These are phyloP conservation scores for Kwoniella shandongensis DNA, from an alignment of 768 basidiomycete genomes.

Conservation along the genomic window DNA sequence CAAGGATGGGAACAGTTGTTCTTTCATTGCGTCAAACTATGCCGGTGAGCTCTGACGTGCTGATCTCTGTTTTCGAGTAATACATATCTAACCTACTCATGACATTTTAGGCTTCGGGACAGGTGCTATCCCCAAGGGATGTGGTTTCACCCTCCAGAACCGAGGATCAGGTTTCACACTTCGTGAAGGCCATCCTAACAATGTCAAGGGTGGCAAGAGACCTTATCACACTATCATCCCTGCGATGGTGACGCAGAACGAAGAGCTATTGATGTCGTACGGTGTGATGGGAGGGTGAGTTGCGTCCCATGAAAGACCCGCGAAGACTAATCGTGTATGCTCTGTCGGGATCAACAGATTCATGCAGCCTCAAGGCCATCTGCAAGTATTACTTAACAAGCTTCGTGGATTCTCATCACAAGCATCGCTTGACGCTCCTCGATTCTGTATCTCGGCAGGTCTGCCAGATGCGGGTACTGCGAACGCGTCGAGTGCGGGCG, in stretches of 20 bases:
- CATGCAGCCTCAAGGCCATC: constrained; percentile 86
- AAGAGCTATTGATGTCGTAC: constrained; percentile 36
- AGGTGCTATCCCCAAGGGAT: constrained; percentile 82
- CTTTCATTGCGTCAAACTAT: constrained; percentile 53
- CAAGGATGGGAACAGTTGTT: constrained; percentile 55
- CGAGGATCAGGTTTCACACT: constrained; percentile 82
- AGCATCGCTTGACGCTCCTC: constrained; percentile 86
- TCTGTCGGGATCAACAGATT: constrained; percentile 31
- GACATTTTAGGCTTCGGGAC: constrained; percentile 74
- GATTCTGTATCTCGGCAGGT: constrained; percentile 92
- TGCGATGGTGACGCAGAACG: constrained; percentile 42
- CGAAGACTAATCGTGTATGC: no score
- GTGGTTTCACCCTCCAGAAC: constrained; percentile 96
- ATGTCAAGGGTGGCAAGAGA: constrained; percentile 78
- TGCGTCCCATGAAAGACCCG: no score
- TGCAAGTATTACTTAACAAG: constrained; percentile 89
- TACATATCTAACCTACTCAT: background rate
- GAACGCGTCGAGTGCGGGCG: constrained; percentile 59
- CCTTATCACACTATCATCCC: constrained; percentile 83
- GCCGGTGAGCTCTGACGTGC: constrained; percentile 35
- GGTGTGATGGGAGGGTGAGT: constrained; percentile 69
- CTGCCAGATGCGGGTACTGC: constrained; percentile 63
- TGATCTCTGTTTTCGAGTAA: background rate
- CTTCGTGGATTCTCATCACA: constrained; percentile 84
- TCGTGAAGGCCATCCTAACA: constrained; percentile 78